phyloP scores from a whole-genome alignment of 148 eudicot species.

The Cornus controversa region DNA sequence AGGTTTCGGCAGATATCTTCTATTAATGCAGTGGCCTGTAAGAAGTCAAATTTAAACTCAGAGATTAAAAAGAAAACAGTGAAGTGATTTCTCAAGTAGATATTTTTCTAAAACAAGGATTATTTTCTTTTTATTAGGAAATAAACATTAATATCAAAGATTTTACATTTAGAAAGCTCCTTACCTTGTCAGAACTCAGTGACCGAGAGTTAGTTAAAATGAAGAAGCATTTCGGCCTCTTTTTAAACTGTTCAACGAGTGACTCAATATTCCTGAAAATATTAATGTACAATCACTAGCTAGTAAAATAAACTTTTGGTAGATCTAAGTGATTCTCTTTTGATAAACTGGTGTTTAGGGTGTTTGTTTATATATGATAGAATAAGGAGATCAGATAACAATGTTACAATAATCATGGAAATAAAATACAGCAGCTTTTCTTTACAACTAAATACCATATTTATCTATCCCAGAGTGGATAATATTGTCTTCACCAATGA shows the following conservation, averaged over 20 bases:
- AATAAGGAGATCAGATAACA: neutral
- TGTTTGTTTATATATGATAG: neutral
- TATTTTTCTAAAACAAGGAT: neutral
- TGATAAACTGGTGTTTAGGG: neutral
- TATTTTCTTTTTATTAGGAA: neutral
- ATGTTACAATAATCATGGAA: neutral
- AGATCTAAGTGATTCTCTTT: neutral
- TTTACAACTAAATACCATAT: neutral
- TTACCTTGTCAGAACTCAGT: conserved; percentile 80
- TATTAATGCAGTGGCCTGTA: conserved; percentile 78
- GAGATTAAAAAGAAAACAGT: neutral
- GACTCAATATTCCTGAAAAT: conserved; percentile 69
- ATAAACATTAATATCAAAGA: neutral
- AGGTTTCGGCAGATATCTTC: conserved; percentile 78
- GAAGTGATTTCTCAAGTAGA: conserved; percentile 1
- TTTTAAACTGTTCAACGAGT: conserved; percentile 66
- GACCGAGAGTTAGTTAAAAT: conserved; percentile 95
- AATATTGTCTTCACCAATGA: neutral
- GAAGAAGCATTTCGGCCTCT: conserved; percentile 85
- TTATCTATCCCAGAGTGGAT: neutral
- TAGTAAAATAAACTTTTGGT: neutral
- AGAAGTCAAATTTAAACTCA: conserved; percentile 16
- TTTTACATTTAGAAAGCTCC: neutral
- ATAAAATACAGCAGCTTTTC: neutral
- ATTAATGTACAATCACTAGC: neutral